Evolutionary conservation across 2,329 filamentous ascomycete species (phyloP), one percentile per base, ranked within the genome.

Genomic region (Beauveria rudraprayagi): DNA sequence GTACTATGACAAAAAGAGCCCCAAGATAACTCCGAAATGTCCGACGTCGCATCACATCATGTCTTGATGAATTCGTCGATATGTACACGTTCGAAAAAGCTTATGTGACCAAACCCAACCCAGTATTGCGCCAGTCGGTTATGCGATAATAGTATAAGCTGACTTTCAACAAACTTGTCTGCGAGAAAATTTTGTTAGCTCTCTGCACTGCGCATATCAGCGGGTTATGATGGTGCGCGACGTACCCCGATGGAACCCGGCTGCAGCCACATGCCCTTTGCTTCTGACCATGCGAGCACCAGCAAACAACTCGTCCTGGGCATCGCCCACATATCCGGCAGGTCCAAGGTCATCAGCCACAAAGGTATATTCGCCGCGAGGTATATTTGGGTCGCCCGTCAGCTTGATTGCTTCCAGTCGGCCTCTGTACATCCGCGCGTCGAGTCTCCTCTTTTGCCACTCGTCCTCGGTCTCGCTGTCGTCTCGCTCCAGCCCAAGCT

Each of bases 321-420:
- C 84, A 1, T 85, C 76, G 0, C 86, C 78, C 1, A 93, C 73
- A 24, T 88, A 79, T 0, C 90, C 91, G 0, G 70, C 75, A 0
- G 81, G 78, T 0, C 89, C 87, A 41, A 97, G 83, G 66, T 97
- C 91, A 5, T 91, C 83, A 0, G 86, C 88, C 3, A 90, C 80
- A 70, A 96, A 97, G 0, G 89, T 91, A 66, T 87, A 85, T 72
- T 97, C 89, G 9, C 92, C 93, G 9, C 92, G 82, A 0, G 93
- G 93, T 16, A 97, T 86, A 66, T 97, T 95, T 0, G 88, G 85
- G 69, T 99, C 93, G 1, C 93, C 93, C 0, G 93, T 97, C 40
- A 99, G 77, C 71, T 97, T 97, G 69, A 97, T 86, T 0, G 89
- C 93, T 71, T 92, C 86, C 3, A 97, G 73, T 1, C 85, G 80